Percentiles rank a stretch among this genome's conserved stretches.
phyloP scores from a whole-genome alignment of 2,329 filamentous ascomycete species.

The Arthroderma uncinatum region DNA sequence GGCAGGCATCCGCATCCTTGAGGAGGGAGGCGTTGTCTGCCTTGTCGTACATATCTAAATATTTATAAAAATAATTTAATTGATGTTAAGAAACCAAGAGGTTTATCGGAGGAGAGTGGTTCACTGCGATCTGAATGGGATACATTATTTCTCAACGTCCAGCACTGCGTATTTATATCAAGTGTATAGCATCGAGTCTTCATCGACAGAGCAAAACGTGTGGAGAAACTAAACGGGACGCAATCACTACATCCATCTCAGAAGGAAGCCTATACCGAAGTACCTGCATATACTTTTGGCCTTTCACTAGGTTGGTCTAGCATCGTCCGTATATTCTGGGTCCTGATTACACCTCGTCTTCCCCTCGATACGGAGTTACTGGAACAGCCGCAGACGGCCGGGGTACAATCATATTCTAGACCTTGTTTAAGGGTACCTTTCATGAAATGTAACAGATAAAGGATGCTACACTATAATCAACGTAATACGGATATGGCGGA shows the following conservation, averaged over 20 bases:
- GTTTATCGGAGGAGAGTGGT: background rate
- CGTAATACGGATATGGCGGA: background rate
- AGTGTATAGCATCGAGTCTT: background rate
- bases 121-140: too few relatives aligned
- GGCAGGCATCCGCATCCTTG: conserved; percentile 27
- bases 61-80: background rate
- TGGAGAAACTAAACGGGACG: background rate
- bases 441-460: background rate
- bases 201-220: background rate
- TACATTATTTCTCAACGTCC: too few relatives aligned
- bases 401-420: background rate
- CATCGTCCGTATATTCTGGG: background rate
- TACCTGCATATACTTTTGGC: background rate
- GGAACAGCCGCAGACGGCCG: background rate
- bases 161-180: background rate
- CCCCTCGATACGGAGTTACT: background rate
- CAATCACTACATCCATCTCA: background rate
- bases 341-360: background rate
- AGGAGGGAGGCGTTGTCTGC: background rate
- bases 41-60: background rate
- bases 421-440: background rate
- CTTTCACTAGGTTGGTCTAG: background rate
- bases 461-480: background rate
- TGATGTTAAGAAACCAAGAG: background rate
- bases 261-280: background rate